phyloP scores from a whole-genome alignment of 148 eudicot genomes.

The Talinum fruticosum region DNA sequence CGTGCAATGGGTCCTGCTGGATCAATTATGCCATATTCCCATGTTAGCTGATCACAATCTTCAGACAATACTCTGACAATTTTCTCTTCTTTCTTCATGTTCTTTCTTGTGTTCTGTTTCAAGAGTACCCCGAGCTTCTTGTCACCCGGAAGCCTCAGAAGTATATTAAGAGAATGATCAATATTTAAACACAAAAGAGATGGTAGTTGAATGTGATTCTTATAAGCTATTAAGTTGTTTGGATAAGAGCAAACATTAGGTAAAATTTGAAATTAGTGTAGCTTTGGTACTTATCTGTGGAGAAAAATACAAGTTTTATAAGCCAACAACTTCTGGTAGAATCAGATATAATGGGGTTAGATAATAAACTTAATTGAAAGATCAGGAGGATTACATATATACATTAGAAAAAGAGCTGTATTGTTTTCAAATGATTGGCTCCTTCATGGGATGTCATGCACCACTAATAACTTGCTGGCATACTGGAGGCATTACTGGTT shows the following conservation, averaged over 20 bases:
- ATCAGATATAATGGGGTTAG: not conserved
- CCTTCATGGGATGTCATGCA: not conserved
- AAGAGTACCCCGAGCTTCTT: not conserved
- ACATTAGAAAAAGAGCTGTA: not conserved
- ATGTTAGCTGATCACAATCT: not conserved
- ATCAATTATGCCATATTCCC: slow-evolving; percentile 14
- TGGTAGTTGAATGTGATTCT: not conserved
- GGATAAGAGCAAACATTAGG: too few relatives aligned
- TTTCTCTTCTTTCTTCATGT: not conserved
- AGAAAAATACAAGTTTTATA: not conserved
- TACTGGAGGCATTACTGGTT: not conserved
- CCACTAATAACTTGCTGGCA: not conserved
- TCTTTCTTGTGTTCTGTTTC: not conserved
- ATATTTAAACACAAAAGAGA: not conserved
- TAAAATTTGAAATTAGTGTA: not conserved
- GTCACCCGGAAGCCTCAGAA: not conserved
- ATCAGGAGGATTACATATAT: not conserved
- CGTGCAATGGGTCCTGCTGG: slow-evolving; percentile 17
- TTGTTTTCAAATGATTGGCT: not conserved
- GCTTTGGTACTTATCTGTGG: not conserved
- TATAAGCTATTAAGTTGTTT: not conserved
- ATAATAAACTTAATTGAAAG: not conserved
- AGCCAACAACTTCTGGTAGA: not conserved
- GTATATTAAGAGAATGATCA: not conserved
- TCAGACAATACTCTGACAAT: not conserved